Evolutionary conservation across 345 rosid species (phyloP).

Genomic region (Erucastrum elatum): DNA sequence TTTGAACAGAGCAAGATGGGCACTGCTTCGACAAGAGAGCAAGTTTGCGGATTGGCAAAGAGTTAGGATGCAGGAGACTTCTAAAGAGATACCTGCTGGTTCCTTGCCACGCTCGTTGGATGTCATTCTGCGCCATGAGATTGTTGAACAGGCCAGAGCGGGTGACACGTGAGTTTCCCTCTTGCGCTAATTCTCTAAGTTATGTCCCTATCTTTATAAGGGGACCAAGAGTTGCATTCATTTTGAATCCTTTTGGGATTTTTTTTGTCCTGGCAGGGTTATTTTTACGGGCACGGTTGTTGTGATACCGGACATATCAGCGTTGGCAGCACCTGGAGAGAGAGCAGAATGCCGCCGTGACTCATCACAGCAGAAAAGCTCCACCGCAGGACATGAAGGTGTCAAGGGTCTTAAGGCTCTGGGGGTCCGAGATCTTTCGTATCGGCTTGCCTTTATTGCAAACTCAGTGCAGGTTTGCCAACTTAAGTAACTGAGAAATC

Average conservation of each 20-base stretch:
- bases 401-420: slow-evolving; percentile 80
- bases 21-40: slow-evolving; percentile 89
- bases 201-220: neutral
- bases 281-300: slow-evolving; percentile 88
- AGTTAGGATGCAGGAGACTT: slow-evolving; percentile 97
- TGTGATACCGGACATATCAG: slow-evolving; percentile 90
- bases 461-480: slow-evolving; percentile 90
- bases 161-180: slow-evolving; percentile 77
- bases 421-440: slow-evolving; percentile 95
- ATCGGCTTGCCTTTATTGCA: slow-evolving; percentile 91
- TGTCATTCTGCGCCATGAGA: slow-evolving; percentile 91
- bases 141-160: slow-evolving; percentile 97
- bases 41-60: slow-evolving; percentile 99
- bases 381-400: slow-evolving; percentile 71
- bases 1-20: slow-evolving; percentile 70
- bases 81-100: slow-evolving; percentile 96
- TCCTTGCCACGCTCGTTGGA: slow-evolving; percentile 94
- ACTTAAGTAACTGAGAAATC: neutral
- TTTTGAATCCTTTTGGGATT: neutral
- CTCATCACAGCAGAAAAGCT: slow-evolving; percentile 61
- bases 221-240: slow-evolving; percentile 1
- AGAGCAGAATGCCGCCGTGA: slow-evolving; percentile 84
- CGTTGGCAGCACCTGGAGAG: slow-evolving; percentile 94
- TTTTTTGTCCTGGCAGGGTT: slow-evolving; percentile 55
- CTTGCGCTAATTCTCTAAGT: neutral